Base-by-base conservation (phyloP, 192 early-diverging fungal genomes). In the Coemansia sp. region DNA sequence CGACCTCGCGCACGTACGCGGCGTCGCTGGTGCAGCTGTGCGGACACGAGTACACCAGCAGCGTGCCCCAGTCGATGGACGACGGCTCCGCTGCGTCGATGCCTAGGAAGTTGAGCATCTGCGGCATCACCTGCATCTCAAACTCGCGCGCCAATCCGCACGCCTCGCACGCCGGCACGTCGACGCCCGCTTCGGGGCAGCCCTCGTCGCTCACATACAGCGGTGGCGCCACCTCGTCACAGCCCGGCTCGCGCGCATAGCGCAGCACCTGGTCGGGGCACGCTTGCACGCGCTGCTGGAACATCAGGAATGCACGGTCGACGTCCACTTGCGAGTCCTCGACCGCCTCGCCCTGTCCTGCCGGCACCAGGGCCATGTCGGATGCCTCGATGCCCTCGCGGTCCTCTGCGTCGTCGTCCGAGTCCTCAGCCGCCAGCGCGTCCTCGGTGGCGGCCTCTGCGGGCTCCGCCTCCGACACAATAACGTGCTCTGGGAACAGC, bases 81-180 rank as follows among this genome's bases (percentile, higher is more conserved):
- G 87, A 64, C 0, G 74, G 49, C 17, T 81, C 78, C 0, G 61
- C 77, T 39, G 93, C 78, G 55, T 92, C 82, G 22, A 97, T 80
- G 11, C 70, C 53, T 22, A 98, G 69, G 51, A 87, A 67, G 55
- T 85, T 88, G 40, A 98, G 77, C 36, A 98, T 78, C 38, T 92
- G 91, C 1, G 95, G 93, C 77, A 96, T 82, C 30, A 94, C 81
- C 84, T 98, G 95, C 60, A 95, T 92, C 68, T 98, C 95, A 62
- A 95, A 93, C 22, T 85, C 81, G 23, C 93, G 79, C 14, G 64
- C 58, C 9, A 79, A 80, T 3, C 80, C 77, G 64, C 95, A 98
- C 43, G 75, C 57, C 14, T 78, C 72, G 69, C 95, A 98, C 0
- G 58, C 27, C 9, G 84, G 79, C 28, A 93, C 80, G 37, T 81